These are phyloP conservation scores for Candida palmyrensis DNA, from an alignment of 805 yeast genomes.

Conservation along the genomic window DNA sequence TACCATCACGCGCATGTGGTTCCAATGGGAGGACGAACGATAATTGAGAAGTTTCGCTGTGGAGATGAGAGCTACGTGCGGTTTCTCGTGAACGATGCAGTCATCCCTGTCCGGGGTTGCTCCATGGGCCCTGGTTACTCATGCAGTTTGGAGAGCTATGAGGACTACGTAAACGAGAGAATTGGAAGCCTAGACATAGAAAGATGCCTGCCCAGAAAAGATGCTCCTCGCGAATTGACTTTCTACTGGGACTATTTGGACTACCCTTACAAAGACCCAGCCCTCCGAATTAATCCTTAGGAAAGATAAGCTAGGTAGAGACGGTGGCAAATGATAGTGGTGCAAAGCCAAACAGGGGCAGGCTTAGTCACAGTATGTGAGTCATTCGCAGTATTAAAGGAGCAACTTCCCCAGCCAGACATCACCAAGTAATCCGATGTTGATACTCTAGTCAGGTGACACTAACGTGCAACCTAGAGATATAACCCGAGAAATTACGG, in stretches of 20 bases:
- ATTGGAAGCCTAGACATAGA: constrained; percentile 8
- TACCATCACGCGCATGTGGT: constrained; percentile 38
- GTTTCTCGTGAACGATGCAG: constrained; percentile 36
- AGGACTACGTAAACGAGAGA: constrained; percentile 18
- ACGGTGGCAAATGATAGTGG: too few species aligned
- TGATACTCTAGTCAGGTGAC: too few species aligned
- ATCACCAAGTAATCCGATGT: too few species aligned
- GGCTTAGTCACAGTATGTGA: too few species aligned
- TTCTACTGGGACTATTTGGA: constrained; percentile 25
- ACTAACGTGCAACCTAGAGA: too few species aligned
- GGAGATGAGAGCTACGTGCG: constrained; percentile 28
- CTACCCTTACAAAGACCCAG: too few species aligned
- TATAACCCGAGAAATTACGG: too few species aligned
- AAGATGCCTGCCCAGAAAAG: constrained; percentile 11
- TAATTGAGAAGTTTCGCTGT: constrained; percentile 32
- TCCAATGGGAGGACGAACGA: constrained; percentile 38
- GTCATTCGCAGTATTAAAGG: too few species aligned
- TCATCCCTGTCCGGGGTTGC: constrained; percentile 30
- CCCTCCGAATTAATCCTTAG: too few species aligned
- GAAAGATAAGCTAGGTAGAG: too few species aligned
- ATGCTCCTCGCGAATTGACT: constrained; percentile 11
- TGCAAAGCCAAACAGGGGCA: too few species aligned
- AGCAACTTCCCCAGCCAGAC: too few species aligned
- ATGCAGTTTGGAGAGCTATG: constrained; percentile 32
- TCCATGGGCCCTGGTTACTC: constrained; percentile 39